Conservation (phyloP, 306 rosid genomes). For the Erythrophleum fordii region DNA sequence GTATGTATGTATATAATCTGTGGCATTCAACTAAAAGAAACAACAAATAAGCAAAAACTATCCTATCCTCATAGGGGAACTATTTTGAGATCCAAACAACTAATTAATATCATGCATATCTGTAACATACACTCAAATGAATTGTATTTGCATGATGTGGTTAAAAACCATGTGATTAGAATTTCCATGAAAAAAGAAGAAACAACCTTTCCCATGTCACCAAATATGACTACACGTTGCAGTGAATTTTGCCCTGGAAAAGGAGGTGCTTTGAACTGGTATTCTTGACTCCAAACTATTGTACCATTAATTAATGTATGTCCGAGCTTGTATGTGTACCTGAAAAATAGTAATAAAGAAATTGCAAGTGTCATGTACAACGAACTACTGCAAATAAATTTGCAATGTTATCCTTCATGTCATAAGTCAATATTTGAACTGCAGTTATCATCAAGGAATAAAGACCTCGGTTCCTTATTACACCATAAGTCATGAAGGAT, state of each 20-base stretch:
- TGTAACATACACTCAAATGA: background rate
- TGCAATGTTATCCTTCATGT: background rate
- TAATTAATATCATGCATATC: background rate
- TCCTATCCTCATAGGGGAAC: background rate
- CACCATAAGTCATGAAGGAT: background rate
- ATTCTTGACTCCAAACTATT: constrained; percentile 67
- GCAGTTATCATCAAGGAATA: background rate
- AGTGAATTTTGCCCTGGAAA: constrained; percentile 93
- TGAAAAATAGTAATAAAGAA: constrained; percentile 35
- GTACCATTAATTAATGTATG: constrained; percentile 71
- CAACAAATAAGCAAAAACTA: background rate
- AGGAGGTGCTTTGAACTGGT: constrained; percentile 85
- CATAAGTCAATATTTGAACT: constrained; percentile 23
- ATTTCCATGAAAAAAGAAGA: constrained; percentile 19
- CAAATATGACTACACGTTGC: constrained; percentile 86
- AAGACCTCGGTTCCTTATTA: constrained; percentile 3
- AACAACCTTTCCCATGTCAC: constrained; percentile 95
- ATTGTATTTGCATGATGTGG: constrained; percentile 4
- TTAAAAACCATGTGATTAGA: background rate
- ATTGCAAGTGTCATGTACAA: constrained; percentile 9
- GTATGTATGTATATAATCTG: too few relatives aligned
- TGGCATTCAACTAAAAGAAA: background rate
- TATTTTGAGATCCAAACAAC: constrained; percentile 25
- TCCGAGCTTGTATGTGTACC: constrained; percentile 82
- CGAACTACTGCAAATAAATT: constrained; percentile 30